Conservation (phyloP, 345 rosid genomes). For the Gossypium herbaceum region DNA sequence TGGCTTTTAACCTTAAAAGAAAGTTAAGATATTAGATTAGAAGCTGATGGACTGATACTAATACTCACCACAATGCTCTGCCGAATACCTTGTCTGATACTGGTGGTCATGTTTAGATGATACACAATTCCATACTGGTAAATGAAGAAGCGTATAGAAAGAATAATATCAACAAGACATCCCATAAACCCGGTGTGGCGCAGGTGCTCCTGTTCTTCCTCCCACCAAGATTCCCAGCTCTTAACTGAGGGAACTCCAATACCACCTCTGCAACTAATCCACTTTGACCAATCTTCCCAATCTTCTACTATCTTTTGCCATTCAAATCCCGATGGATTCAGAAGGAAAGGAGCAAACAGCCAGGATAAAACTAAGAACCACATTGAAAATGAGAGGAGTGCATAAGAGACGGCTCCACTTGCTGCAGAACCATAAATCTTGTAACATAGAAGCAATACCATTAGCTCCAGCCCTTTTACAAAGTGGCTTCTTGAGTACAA, state of each 20-base stretch:
- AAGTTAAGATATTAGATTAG: conserved; percentile 1
- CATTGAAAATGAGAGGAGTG: conserved; percentile 63
- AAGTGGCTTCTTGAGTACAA: conserved; percentile 98
- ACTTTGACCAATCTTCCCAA: conserved; percentile 95
- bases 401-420: conserved; percentile 27
- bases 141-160: conserved; percentile 65
- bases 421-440: conserved; percentile 56
- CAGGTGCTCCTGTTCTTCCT: conserved; percentile 92
- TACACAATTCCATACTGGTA: conserved; percentile 93
- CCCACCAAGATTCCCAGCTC: conserved; percentile 99
- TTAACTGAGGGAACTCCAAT: conserved; percentile 88
- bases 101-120: conserved; percentile 58
- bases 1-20: neutral
- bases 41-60: neutral
- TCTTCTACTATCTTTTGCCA: conserved; percentile 99
- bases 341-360: conserved; percentile 85
- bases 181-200: conserved; percentile 68
- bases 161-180: conserved; percentile 68
- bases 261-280: conserved; percentile 91
- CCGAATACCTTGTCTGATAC: conserved; percentile 48
- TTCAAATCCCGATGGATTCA: conserved; percentile 93
- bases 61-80: conserved; percentile 63
- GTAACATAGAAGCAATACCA: conserved; percentile 70
- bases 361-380: conserved; percentile 89
- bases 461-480: conserved; percentile 79